Percentiles rank a stretch among this genome's conserved stretches.
These are phyloP conservation scores for Ziziphus jujuba DNA, from an alignment of 306 rosid genomes.

Conservation along the genomic window DNA sequence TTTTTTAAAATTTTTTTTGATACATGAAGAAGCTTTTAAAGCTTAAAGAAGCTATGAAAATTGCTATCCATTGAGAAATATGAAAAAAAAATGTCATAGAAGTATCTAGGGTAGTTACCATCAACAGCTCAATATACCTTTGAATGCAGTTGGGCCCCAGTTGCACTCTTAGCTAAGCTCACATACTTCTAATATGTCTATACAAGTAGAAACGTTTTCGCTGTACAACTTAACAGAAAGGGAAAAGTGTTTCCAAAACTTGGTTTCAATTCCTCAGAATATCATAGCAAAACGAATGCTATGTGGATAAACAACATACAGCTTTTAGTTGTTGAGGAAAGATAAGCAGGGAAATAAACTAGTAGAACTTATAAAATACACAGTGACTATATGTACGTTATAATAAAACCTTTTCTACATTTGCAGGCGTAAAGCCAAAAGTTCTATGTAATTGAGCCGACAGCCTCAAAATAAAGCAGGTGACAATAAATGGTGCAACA, in stretches of 20 bases:
- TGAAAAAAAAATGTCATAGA: too few species aligned
- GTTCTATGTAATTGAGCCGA: neutral
- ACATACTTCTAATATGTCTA: too few species aligned
- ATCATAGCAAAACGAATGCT: neutral
- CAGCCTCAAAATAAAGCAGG: neutral
- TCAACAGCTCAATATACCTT: too few species aligned
- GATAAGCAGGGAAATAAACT: neutral
- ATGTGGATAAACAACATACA: neutral
- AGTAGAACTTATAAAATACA: neutral
- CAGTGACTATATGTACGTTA: neutral
- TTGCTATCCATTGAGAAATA: too few species aligned
- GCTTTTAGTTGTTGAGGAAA: neutral
- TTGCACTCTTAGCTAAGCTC: too few species aligned
- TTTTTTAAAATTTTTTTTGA: too few species aligned
- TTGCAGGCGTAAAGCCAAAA: neutral
- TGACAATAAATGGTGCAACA: slow-evolving; percentile 8
- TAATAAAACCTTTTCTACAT: neutral
- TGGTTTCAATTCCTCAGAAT: neutral
- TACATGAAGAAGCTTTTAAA: too few species aligned
- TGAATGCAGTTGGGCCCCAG: too few species aligned
- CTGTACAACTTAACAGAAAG: neutral
- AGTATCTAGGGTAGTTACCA: too few species aligned
- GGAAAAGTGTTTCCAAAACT: neutral
- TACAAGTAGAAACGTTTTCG: too few species aligned
- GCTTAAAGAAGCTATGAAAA: too few species aligned